Evolutionary conservation across 108 stramenopile genomes (phyloP), one percentile per base, ranked within the genome.

Genomic region (Cyclostephanos tholiformis): DNA sequence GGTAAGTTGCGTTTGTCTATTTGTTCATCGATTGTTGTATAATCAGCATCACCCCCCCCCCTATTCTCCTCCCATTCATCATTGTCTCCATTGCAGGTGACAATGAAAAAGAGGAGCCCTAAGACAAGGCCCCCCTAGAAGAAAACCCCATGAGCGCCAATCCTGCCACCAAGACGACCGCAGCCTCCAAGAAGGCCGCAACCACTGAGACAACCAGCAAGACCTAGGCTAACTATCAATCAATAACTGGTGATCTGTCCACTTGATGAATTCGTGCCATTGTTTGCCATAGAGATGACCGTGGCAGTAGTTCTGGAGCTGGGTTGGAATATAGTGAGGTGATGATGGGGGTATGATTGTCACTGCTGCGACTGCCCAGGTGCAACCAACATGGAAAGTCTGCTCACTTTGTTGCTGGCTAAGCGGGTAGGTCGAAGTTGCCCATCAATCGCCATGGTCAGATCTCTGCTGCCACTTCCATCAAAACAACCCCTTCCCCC

Each of bases 221-320:
- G n/a, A n/a, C n/a, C n/a, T n/a, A n/a, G n/a, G n/a, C n/a, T n/a
- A n/a, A n/a, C n/a, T n/a, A n/a, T n/a, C 19, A 88, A 52, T 9
- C 77, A 77, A 85, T 81, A 93, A n/a, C 85, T 86, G 50, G 69
- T 49, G 26, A 91, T 67, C 10, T 56, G 35, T 0, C 51, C 14
- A 69, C 79, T n/a, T 76, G 29, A 77, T 68, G 88, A 63, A 75
- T 81, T 11, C 27, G 25, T 51, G 23, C 57, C 48, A 27, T 32
- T 52, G 14, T 56, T 41, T 17, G 63, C 35, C 26, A 51, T 61
- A 13, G 80, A 61, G 44, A 75, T 44, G 5, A 74, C 27, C 6
- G 51, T 77, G 19, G 77, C 48, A 2, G 76, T 79, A 20, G 30
- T 69, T 66, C 67, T 74, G 56, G 57, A 67, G 27, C 74, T 65